These are phyloP conservation scores for Metschnikowia aberdeeniae DNA, from an alignment of 805 yeast species.

Conservation along the genomic window DNA sequence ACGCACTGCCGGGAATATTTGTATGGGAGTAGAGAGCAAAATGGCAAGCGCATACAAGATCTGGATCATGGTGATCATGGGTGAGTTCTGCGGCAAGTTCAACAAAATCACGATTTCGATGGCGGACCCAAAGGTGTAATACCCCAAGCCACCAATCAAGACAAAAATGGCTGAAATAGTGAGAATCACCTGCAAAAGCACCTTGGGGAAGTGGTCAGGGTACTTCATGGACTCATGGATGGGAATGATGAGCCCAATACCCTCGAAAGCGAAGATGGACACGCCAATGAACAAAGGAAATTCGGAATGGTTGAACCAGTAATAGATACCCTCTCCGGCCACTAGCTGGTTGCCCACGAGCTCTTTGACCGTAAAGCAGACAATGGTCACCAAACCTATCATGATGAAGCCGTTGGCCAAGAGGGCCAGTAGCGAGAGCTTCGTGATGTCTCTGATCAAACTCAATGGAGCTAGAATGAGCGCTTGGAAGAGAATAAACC, in stretches of 20 bases:
- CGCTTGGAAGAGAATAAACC: constrained; percentile 54
- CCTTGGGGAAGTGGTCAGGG: constrained; percentile 69
- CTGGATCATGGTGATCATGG: constrained; percentile 60
- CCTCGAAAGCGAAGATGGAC: constrained; percentile 86
- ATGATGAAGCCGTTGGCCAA: constrained; percentile 68
- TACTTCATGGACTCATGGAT: constrained; percentile 77
- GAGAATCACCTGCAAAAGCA: constrained; percentile 54
- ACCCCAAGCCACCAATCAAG: constrained; percentile 63
- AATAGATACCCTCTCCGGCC: constrained; percentile 47
- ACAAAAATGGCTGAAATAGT: constrained; percentile 63
- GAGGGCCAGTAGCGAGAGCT: constrained; percentile 65
- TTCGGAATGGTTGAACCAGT: constrained; percentile 48
- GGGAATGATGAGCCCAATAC: constrained; percentile 77
- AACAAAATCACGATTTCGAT: constrained; percentile 66
- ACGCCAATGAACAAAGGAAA: constrained; percentile 79
- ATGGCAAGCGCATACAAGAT: constrained; percentile 72
- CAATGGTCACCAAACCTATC: constrained; percentile 60
- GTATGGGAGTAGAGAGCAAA: constrained; percentile 74
- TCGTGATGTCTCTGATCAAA: constrained; percentile 71
- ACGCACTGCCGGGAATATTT: constrained; percentile 73
- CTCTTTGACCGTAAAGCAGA: constrained; percentile 50
- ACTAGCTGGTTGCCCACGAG: constrained; percentile 36
- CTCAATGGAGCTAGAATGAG: constrained; percentile 63
- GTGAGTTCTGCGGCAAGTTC: constrained; percentile 66
- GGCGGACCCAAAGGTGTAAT: constrained; percentile 60